Conservation (phyloP, 805 yeast species). For the Candida xyloterini region DNA sequence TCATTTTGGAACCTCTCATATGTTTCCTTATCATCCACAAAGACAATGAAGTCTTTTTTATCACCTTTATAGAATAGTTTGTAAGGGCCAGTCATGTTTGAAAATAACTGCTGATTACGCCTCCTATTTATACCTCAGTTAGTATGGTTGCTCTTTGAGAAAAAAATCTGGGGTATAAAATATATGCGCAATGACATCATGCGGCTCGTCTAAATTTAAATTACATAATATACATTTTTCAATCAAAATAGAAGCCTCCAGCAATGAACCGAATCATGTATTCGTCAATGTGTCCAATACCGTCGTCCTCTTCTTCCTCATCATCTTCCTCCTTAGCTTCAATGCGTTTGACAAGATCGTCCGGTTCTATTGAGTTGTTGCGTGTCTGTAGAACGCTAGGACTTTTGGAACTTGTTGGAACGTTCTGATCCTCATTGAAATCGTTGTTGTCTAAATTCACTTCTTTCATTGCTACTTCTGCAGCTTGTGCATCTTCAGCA, state of each 20-base stretch:
- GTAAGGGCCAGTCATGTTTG: conserved; percentile 27
- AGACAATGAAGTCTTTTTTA: conserved; percentile 61
- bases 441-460: conserved; percentile 83
- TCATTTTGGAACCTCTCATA: conserved; percentile 53
- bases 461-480: conserved; percentile 83
- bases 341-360: conserved; percentile 22
- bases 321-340: conserved; percentile 25
- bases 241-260: conserved; percentile 64
- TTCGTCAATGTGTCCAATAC: conserved; percentile 85
- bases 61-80: conserved; percentile 66
- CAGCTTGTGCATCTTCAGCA: conserved; percentile 87
- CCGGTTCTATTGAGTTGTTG: conserved; percentile 32
- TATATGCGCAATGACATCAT: conserved; percentile 9
- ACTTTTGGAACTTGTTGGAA: conserved; percentile 22
- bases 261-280: conserved; percentile 93
- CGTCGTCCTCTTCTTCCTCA: conserved; percentile 54
- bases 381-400: conserved; percentile 20
- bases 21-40: conserved; percentile 52
- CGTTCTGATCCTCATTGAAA: conserved; percentile 53
- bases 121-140: conserved; percentile 36
- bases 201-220: conserved; percentile 9
- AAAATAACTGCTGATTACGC: background rate
- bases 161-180: conserved; percentile 4
- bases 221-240: conserved; percentile 19
- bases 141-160: conserved; percentile 6